Conservation (phyloP, 2,329 filamentous ascomycete genomes). For the Apiospora kogelbergensis region DNA sequence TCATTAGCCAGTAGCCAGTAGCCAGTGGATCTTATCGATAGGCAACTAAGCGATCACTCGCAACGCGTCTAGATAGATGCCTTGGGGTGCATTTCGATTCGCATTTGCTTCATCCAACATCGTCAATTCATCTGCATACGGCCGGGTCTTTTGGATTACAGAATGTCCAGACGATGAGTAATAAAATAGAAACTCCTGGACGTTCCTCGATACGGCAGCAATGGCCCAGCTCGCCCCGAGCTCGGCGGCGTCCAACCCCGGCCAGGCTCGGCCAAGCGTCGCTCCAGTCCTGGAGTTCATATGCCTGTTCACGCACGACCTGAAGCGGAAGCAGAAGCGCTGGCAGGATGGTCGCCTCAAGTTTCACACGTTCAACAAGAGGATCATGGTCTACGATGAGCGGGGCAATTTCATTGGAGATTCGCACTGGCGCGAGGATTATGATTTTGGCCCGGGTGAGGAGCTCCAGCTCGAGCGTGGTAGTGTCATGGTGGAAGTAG, state of each 20-base stretch:
- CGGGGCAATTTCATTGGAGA: conserved; percentile 80
- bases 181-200: neutral
- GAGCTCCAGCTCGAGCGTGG: conserved; percentile 77
- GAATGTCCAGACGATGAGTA: neutral
- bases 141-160: neutral
- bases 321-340: conserved; percentile 82
- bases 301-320: conserved; percentile 84
- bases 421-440: conserved; percentile 72
- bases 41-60: neutral
- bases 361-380: conserved; percentile 88
- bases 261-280: conserved; percentile 7
- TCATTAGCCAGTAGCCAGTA: too few species aligned
- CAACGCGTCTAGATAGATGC: neutral
- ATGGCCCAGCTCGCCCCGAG: conserved; percentile 17
- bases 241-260: conserved; percentile 10
- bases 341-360: conserved; percentile 92
- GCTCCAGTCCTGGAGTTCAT: conserved; percentile 78
- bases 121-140: neutral
- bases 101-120: neutral
- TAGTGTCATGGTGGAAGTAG: conserved; percentile 76
- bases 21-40: conserved; percentile 5
- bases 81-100: neutral
- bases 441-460: conserved; percentile 75
- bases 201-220: conserved; percentile 19
- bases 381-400: conserved; percentile 87